A percentile compares a stretch with the other conserved stretches of the same genome.
Evolutionary conservation across 2,329 filamentous ascomycete species (phyloP).

Genomic region (Dactylellina cionopaga): DNA sequence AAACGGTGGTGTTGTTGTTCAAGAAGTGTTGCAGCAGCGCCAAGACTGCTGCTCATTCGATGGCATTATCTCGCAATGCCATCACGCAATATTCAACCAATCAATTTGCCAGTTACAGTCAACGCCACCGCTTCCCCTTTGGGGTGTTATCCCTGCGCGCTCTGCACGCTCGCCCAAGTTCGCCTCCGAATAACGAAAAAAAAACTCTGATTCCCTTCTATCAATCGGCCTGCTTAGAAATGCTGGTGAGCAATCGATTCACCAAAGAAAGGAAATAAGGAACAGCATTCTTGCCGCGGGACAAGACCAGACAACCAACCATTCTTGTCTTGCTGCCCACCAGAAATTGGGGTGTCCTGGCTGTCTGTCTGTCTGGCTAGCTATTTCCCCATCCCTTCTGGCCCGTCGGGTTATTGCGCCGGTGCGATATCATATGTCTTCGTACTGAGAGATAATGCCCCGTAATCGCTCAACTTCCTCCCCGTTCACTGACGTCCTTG

Average conservation of each 20-base stretch:
- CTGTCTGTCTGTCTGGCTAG: too few relatives aligned
- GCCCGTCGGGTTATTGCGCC: constrained; percentile 11
- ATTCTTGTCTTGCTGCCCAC: too few relatives aligned
- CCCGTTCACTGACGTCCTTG: constrained; percentile 47
- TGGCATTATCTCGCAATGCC: constrained; percentile 22
- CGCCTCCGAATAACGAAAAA: constrained; percentile 12
- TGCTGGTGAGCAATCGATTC: constrained; percentile 12
- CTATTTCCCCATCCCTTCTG: too few relatives aligned
- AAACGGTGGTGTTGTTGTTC: constrained; percentile 13
- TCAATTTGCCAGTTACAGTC: too few relatives aligned
- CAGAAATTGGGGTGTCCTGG: too few relatives aligned
- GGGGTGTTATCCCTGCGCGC: background rate
- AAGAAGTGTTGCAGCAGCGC: constrained; percentile 44
- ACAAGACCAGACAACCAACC: background rate
- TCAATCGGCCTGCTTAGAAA: constrained; percentile 30
- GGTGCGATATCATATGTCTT: background rate
- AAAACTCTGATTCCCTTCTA: too few relatives aligned
- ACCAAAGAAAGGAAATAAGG: background rate
- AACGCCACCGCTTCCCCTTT: too few relatives aligned
- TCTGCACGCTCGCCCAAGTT: background rate
- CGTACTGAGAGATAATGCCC: constrained; percentile 4
- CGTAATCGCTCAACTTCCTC: constrained; percentile 52
- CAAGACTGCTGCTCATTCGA: constrained; percentile 34
- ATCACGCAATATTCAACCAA: constrained; percentile 51
- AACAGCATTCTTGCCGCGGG: background rate